Evolutionary conservation across 1,284 basidiomycete species (phyloP).

Genomic region (Sporisorium reilianum): DNA sequence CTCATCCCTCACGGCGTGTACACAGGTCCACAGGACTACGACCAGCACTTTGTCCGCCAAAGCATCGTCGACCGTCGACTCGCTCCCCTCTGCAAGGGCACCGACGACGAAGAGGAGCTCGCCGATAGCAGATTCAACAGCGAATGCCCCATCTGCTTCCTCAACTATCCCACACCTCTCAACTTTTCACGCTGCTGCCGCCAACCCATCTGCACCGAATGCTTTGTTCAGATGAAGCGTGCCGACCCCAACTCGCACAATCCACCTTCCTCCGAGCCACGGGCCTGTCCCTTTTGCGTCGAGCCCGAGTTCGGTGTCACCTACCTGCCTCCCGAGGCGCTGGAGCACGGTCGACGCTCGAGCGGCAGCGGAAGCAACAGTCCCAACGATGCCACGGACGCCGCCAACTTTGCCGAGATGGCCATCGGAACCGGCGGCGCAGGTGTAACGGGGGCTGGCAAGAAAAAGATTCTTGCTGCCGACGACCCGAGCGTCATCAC

Average conservation of each 20-base stretch:
- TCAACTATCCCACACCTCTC: slow-evolving; percentile 73
- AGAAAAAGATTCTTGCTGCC: slow-evolving; percentile 50
- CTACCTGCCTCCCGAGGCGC: slow-evolving; percentile 83
- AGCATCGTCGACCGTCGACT: slow-evolving; percentile 87
- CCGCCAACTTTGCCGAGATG: slow-evolving; percentile 53
- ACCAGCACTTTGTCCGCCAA: slow-evolving; percentile 84
- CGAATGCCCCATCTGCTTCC: slow-evolving; percentile 99
- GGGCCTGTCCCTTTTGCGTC: slow-evolving; percentile 95
- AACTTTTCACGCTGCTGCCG: slow-evolving; percentile 97
- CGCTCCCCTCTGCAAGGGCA: slow-evolving; percentile 93
- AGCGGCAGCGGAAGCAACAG: slow-evolving; percentile 33
- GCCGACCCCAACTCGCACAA: slow-evolving; percentile 77
- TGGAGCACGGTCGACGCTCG: slow-evolving; percentile 27
- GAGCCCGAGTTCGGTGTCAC: slow-evolving; percentile 95
- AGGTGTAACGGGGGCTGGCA: slow-evolving; percentile 24
- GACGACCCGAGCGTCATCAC: slow-evolving; percentile 62
- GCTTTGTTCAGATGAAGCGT: slow-evolving; percentile 98
- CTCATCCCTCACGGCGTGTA: slow-evolving; percentile 90
- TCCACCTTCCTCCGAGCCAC: slow-evolving; percentile 70
- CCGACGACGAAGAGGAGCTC: slow-evolving; percentile 89
- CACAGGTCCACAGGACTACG: slow-evolving; percentile 82
- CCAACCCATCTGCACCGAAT: slow-evolving; percentile 98
- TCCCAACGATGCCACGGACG: slow-evolving; percentile 43
- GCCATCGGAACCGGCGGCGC: slow-evolving; percentile 55
- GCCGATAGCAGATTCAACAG: slow-evolving; percentile 87